A percentile compares a stretch with the other conserved stretches of the same genome.
Conservation (phyloP, 176 grass and related monocot genomes). For the Oryza glumipatula region DNA sequence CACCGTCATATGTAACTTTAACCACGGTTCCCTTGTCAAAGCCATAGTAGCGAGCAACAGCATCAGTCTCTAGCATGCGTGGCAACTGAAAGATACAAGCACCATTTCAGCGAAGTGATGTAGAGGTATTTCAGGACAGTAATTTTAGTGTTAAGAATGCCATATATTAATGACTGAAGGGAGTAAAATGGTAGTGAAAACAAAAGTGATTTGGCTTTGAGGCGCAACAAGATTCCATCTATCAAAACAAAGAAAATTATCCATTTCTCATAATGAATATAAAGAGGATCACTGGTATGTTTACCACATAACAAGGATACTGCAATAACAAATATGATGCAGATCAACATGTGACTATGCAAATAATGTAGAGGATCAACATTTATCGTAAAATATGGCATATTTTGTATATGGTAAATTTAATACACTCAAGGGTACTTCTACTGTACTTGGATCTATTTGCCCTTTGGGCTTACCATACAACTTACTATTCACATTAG, state of each 20-base stretch:
- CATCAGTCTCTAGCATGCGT: slow-evolving; percentile 79
- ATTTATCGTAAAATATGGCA: too few species aligned
- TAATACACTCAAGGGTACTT: not conserved
- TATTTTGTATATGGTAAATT: not conserved
- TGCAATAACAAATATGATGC: not conserved
- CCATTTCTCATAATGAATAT: not conserved
- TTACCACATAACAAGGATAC: slow-evolving; percentile 4
- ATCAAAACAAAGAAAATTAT: slow-evolving; percentile 18
- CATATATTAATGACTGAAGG: not conserved
- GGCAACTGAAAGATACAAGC: slow-evolving; percentile 62
- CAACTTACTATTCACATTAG: slow-evolving; percentile 4
- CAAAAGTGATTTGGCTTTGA: slow-evolving; percentile 1
- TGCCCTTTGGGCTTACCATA: not conserved
- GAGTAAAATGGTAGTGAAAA: slow-evolving; percentile 35
- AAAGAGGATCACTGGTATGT: not conserved
- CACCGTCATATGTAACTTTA: slow-evolving; percentile 77
- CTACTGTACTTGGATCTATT: not conserved
- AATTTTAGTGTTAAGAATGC: not conserved
- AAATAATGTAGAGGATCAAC: too few species aligned
- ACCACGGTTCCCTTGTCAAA: slow-evolving; percentile 71
- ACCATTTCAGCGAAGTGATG: slow-evolving; percentile 31
- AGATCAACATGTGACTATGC: slow-evolving; percentile 2
- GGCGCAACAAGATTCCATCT: not conserved
- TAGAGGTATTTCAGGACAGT: not conserved
- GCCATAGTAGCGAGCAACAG: slow-evolving; percentile 74